Evolutionary conservation across 805 yeast species (phyloP).

Genomic region (Kluyveromyces lactis): DNA sequence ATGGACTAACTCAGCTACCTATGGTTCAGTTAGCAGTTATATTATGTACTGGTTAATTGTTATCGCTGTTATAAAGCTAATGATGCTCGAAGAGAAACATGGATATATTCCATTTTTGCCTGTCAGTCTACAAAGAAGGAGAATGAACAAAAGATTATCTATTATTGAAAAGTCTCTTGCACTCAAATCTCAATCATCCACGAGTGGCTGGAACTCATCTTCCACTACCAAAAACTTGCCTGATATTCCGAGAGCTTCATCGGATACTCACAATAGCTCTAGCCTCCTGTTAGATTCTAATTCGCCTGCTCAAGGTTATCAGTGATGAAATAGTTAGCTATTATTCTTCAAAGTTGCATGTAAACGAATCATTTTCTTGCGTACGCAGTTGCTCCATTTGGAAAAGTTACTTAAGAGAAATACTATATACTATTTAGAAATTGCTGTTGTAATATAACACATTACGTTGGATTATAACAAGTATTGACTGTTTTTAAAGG

Average conservation of each 20-base stretch:
- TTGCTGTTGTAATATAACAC: too few species aligned
- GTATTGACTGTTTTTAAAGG: too few species aligned
- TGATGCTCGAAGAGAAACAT: constrained; percentile 45
- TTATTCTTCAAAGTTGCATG: background rate
- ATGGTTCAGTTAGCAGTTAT: constrained; percentile 74
- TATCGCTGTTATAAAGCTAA: constrained; percentile 34
- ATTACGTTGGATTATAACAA: too few species aligned
- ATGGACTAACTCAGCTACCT: constrained; percentile 92
- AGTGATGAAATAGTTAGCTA: background rate
- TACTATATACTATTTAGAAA: too few species aligned
- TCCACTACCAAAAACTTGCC: background rate
- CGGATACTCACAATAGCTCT: constrained; percentile 1
- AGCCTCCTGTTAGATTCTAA: background rate
- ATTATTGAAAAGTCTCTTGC: constrained; percentile 24
- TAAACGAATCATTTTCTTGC: too few species aligned
- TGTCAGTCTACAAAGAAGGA: constrained; percentile 46
- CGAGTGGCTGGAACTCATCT: background rate
- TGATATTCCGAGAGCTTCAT: background rate
- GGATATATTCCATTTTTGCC: constrained; percentile 62
- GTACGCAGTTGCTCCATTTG: too few species aligned
- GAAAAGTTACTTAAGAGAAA: too few species aligned
- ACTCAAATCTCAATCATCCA: constrained; percentile 7
- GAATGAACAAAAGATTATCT: constrained; percentile 35
- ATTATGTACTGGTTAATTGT: constrained; percentile 57
- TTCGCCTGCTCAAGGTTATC: background rate